Conservation (phyloP, 108 stramenopile genomes). For the Skeletonema tropicum region DNA sequence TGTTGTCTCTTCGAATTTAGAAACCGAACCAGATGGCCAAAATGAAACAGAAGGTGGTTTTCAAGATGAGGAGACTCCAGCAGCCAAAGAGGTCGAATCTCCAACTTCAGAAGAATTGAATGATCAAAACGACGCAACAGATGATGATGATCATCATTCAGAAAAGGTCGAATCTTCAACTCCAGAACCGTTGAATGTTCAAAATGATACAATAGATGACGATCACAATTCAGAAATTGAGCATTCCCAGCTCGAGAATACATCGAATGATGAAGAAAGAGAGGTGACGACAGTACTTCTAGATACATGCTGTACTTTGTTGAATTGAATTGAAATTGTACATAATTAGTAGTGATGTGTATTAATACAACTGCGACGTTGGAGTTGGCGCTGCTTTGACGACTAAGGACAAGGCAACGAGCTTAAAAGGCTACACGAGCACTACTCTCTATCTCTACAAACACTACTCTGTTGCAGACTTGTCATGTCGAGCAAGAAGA, state of each 20-base stretch:
- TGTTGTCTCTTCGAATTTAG: not conserved
- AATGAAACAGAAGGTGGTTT: not conserved
- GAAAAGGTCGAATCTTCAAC: no score
- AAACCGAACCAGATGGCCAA: not conserved
- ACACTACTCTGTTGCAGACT: not conserved
- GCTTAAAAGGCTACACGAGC: not conserved
- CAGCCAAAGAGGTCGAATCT: not conserved
- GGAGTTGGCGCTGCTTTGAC: no score
- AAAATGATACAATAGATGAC: not conserved
- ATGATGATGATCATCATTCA: no score
- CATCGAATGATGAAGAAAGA: not conserved
- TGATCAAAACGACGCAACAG: no score
- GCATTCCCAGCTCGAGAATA: no score
- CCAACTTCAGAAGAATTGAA: not conserved
- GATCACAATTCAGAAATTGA: not conserved
- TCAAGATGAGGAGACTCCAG: not conserved
- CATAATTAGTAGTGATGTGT: no score
- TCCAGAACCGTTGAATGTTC: no score
- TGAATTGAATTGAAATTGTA: no score
- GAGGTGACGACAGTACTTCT: not conserved
- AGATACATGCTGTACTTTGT: not conserved
- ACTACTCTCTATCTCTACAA: no score
- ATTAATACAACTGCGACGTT: no score
- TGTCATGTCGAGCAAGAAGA: not conserved
- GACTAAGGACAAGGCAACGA: not conserved